Percentiles rank a stretch among this genome's conserved stretches.
phyloP scores from a whole-genome alignment of 306 rosid genomes.

The Luffa acutangula region DNA sequence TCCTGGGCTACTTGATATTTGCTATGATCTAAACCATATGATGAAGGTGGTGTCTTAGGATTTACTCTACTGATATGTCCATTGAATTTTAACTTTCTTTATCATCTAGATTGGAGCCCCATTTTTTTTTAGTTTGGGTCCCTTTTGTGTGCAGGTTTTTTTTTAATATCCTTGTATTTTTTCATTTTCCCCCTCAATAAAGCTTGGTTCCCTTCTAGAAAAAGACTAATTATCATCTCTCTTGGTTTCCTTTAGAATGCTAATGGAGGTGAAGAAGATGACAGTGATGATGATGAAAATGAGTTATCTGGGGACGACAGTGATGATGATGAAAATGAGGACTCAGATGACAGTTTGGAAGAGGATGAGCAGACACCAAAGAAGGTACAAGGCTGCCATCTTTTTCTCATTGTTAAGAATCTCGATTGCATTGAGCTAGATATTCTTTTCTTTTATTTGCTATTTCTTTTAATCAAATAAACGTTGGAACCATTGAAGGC shows the following conservation, averaged over 20 bases:
- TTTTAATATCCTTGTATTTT: no score
- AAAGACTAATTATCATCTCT: background rate
- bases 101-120: background rate
- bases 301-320: background rate
- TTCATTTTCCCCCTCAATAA: no score
- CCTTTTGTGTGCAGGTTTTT: no score
- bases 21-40: background rate
- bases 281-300: constrained; percentile 2
- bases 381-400: constrained; percentile 29
- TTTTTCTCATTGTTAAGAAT: background rate
- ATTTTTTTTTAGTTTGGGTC: no score
- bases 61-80: background rate
- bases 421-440: background rate
- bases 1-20: background rate
- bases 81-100: background rate
- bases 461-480: background rate
- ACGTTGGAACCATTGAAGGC: constrained; percentile 16
- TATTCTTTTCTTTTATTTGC: background rate
- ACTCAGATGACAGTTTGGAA: constrained; percentile 23
- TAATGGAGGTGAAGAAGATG: constrained; percentile 2
- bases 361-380: constrained; percentile 39
- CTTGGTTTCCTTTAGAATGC: background rate
- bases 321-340: constrained; percentile 20
- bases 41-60: background rate
- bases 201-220: no score